phyloP scores from a whole-genome alignment of 2,329 filamentous ascomycete genomes.

The Paraconiothyrium brasiliense region DNA sequence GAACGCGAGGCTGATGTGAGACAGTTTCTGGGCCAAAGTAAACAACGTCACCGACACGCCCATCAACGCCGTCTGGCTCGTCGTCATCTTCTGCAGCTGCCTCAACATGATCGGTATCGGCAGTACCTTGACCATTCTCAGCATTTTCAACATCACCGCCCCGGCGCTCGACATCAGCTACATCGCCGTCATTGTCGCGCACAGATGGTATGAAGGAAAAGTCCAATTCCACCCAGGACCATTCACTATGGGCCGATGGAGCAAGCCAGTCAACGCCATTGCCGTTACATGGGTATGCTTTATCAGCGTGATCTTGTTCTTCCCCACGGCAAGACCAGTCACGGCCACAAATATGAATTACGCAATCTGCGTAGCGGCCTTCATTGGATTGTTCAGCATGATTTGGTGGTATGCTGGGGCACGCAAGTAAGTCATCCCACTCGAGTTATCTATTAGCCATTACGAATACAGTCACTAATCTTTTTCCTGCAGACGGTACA shows the following conservation, averaged over 20 bases:
- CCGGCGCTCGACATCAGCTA: conserved; percentile 63
- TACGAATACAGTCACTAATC: conserved; percentile 18
- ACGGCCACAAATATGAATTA: conserved; percentile 59
- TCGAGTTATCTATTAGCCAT: not conserved
- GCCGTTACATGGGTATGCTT: conserved; percentile 70
- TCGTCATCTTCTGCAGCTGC: conserved; percentile 65
- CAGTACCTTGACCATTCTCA: conserved; percentile 59
- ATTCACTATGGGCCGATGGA: conserved; percentile 66
- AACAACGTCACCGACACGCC: conserved; percentile 66
- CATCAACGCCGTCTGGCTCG: conserved; percentile 71
- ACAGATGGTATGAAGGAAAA: conserved; percentile 62
- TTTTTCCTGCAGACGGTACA: conserved; percentile 61
- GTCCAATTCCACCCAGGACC: conserved; percentile 66
- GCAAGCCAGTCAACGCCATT: conserved; percentile 63
- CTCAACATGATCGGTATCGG: conserved; percentile 64
- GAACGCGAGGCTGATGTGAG: conserved; percentile 30
- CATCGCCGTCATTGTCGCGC: conserved; percentile 68
- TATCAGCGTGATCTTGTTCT: conserved; percentile 69
- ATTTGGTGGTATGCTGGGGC: conserved; percentile 57
- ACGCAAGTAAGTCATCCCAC: conserved; percentile 40
- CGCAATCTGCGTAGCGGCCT: conserved; percentile 55
- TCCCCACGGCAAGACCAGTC: conserved; percentile 56
- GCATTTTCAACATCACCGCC: conserved; percentile 59
- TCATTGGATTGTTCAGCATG: conserved; percentile 60
- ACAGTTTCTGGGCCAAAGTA: conserved; percentile 62